Evolutionary conservation across 2,329 filamentous ascomycete genomes (phyloP), one percentile per base, ranked within the genome.

Genomic region (Neospermospora avenae): DNA sequence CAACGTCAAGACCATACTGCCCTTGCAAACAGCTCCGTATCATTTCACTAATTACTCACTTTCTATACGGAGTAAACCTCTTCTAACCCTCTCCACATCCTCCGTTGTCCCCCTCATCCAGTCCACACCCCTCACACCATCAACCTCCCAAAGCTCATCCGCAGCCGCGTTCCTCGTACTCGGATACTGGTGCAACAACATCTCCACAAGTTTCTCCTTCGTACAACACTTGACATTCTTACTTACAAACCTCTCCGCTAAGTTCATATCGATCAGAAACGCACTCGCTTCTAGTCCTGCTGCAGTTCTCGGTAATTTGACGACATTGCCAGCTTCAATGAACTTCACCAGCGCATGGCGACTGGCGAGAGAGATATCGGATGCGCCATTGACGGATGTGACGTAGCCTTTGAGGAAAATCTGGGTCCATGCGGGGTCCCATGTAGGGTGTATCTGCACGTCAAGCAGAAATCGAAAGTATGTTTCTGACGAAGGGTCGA

Each of bases 151-250:
- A 35, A 88, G 71, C 73, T 84, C 83, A 66, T 88, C 85, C 4
- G 84, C 79, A 16, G 84, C 84, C 48, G 78, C 72, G 62, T 74
- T 81, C 62, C 86, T 76, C 67, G 96, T 85, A 69, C 84, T 83
- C 5, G 93, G 91, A 79, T 91, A 96, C 0, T 91, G 90, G 77
- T 96, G 93, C 59, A 85, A 75, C 64, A 96, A 77, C 78, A 96
- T 84, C 22, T 82, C 85, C 0, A 83, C 82, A 42, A 97, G 76
- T 72, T 92, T 90, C 71, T 82, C 85, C 57, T 86, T 74, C 28
- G 28, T 3, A 88, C 88, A 86, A 74, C 3, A 88, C 88, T 25
- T 13, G 77, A 69, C 5, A 22, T 7, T 2, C 73, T 72, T 3
- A 85, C 84, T 25, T 73, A 10, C 6, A 10, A 31, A 31, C 28